Evolutionary conservation across 2,329 filamentous ascomycete species (phyloP), one percentile per base, ranked within the genome.

Genomic region (Colletotrichum costaricense): DNA sequence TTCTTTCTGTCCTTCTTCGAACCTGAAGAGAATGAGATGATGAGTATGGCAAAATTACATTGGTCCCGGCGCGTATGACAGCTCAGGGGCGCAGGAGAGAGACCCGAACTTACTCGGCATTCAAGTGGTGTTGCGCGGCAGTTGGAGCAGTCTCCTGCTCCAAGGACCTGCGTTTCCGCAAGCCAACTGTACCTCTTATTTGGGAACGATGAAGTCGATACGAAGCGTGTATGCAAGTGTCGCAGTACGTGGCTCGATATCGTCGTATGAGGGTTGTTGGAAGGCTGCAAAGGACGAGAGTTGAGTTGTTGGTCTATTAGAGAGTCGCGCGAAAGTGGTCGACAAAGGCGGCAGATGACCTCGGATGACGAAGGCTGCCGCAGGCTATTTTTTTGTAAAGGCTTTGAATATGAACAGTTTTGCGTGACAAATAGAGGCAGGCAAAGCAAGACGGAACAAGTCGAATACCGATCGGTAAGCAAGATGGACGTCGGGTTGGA

Each of bases 1-100:
- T 88, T 82, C 82, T 88, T 89, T 81, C 83, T 87, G 78, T 87
- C 83, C 80, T 88, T 89, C 84, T 88, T 88, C 72, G 82, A 81
- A 79, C 80, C 83, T 86, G 72, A 28, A n/a, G 22, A 22, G 16
- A 26, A 65, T 58, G 49, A 26, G 14, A 26, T 33, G 19, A 38
- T 73, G 55, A 73, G 71, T 38, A 30, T 56, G 6, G 5, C 33
- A 30, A 63, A 16, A 16, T 26, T 52, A 22, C 16, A 19, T 19
- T 14, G 30, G 19, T 6, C 12, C 9, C 22, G n/a, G 58, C 49
- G 38, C 68, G 62, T 54, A 26, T 55, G 28, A 22, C 16, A 49
- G 42, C 42, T 6, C 6, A 46, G 16, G 30, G 28, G 16, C 8
- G 59, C 30, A 33, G 54, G 46, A 28, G 57, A 38, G 69, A 33